Percentiles rank a stretch among this genome's conserved stretches.
Conservation (phyloP, 1,139 yeast genomes). For the Suhomyces anneliseae region DNA sequence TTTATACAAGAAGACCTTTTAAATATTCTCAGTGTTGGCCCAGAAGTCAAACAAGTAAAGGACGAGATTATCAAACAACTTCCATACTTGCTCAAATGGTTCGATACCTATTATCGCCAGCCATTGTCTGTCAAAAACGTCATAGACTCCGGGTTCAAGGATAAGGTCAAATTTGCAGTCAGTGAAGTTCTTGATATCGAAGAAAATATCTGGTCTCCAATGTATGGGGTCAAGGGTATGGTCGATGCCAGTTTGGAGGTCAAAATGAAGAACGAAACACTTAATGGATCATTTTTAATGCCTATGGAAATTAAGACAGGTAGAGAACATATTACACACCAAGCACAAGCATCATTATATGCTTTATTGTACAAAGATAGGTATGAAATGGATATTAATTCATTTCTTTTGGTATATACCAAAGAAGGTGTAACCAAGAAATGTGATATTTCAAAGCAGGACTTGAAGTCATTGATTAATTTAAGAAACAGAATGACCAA, state of each 20-base stretch:
- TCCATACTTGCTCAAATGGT: constrained; percentile 66
- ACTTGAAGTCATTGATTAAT: constrained; percentile 62
- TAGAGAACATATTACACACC: constrained; percentile 61
- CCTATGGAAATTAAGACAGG: constrained; percentile 95
- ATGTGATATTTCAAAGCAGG: constrained; percentile 55
- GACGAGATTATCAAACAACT: constrained; percentile 51
- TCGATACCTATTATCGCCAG: constrained; percentile 41
- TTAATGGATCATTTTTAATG: constrained; percentile 48
- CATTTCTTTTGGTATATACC: constrained; percentile 75
- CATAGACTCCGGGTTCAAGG: constrained; percentile 42
- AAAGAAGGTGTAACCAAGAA: constrained; percentile 56
- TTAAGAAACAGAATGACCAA: constrained; percentile 70
- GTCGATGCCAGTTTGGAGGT: constrained; percentile 86
- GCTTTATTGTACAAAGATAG: constrained; percentile 77
- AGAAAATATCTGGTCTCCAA: constrained; percentile 90
- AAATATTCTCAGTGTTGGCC: constrained; percentile 58
- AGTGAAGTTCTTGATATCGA: constrained; percentile 77
- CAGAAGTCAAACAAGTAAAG: constrained; percentile 47
- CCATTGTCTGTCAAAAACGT: constrained; percentile 21
- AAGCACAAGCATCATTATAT: constrained; percentile 88
- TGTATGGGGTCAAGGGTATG: constrained; percentile 87
- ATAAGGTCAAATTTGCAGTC: constrained; percentile 47
- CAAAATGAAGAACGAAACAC: constrained; percentile 27
- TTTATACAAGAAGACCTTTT: constrained; percentile 46
- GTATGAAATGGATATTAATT: constrained; percentile 64